These are phyloP conservation scores for Aspergillus amoenus DNA, from an alignment of 2,329 filamentous ascomycete genomes.

Conservation along the genomic window DNA sequence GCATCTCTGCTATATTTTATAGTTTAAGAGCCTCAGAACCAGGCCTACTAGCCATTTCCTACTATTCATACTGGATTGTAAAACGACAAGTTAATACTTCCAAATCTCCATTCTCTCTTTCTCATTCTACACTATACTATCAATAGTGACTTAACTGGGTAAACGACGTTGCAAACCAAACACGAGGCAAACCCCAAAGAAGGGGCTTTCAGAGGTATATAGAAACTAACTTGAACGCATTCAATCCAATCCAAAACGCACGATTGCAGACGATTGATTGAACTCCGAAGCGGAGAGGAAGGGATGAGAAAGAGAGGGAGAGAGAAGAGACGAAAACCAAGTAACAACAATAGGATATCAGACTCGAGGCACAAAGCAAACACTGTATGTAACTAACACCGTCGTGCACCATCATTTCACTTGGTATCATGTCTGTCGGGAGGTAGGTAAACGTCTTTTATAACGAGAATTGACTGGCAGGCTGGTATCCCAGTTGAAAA, in stretches of 20 bases:
- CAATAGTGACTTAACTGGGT: not conserved
- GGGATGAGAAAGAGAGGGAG: not conserved
- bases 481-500: not conserved
- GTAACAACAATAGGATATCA: conserved; percentile 14
- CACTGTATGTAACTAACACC: conserved; percentile 15
- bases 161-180: not conserved
- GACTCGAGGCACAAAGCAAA: conserved; percentile 2
- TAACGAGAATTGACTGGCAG: conserved; percentile 6
- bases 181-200: not conserved
- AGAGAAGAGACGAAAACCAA: not conserved
- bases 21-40: too few relatives aligned
- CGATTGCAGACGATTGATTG: conserved; percentile 2
- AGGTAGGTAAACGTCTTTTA: conserved; percentile 16
- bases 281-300: not conserved
- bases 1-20: too few relatives aligned
- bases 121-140: not conserved
- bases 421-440: conserved; percentile 24
- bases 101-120: not conserved
- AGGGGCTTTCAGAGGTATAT: conserved; percentile 18
- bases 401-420: conserved; percentile 28
- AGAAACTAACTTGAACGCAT: not conserved
- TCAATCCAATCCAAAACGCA: not conserved
- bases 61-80: too few relatives aligned
- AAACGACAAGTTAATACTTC: not conserved
- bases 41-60: too few relatives aligned